Conservation (phyloP, 192 early-diverging fungal genomes). For the Coemansia sp. region DNA sequence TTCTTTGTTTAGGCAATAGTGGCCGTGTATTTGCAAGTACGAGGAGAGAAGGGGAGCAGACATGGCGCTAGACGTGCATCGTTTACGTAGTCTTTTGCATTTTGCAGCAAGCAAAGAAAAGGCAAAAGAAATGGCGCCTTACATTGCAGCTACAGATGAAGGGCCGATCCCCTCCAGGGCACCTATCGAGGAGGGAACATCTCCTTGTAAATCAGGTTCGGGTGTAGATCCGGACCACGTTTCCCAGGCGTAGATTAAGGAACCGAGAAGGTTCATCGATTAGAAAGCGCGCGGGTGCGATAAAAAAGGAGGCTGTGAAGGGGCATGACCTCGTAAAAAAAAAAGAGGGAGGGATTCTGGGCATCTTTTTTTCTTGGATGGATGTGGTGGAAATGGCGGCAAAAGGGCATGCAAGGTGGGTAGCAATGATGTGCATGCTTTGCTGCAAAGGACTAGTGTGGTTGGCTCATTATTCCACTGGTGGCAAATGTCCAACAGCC, state of each 20-base stretch:
- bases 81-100: slow-evolving; percentile 5
- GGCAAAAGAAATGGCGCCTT: background rate
- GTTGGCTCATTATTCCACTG: background rate
- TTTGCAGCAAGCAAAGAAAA: background rate
- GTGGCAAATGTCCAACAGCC: background rate
- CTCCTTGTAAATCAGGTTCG: too few species aligned
- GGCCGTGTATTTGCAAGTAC: background rate
- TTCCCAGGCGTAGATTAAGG: background rate
- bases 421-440: background rate
- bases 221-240: background rate
- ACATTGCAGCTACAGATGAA: background rate
- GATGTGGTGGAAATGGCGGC: background rate
- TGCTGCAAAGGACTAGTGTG: background rate
- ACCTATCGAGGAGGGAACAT: too few species aligned
- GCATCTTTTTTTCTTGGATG: background rate
- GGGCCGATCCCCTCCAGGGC: too few species aligned
- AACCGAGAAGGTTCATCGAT: background rate
- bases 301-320: background rate
- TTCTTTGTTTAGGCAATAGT: background rate
- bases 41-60: background rate
- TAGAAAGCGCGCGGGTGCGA: background rate
- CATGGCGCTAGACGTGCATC: slow-evolving; percentile 1
- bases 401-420: background rate
- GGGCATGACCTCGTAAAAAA: background rate
- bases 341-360: background rate